Percentiles rank a stretch among this genome's conserved stretches.
These are phyloP conservation scores for Mycocentrospora acerina DNA, from an alignment of 2,329 filamentous ascomycete genomes.

Conservation along the genomic window DNA sequence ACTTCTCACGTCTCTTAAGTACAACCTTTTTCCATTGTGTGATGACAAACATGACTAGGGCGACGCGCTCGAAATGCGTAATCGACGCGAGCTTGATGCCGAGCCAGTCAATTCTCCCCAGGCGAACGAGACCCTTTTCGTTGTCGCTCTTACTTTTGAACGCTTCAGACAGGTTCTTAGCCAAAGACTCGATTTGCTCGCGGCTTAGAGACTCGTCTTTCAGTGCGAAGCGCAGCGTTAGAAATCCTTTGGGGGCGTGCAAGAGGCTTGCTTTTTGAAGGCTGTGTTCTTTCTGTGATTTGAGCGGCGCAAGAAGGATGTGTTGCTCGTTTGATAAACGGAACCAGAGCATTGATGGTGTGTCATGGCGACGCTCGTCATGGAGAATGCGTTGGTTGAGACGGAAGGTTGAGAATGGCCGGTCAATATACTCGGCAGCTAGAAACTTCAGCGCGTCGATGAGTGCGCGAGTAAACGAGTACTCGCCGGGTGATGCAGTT, in stretches of 20 bases:
- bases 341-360: constrained; percentile 30
- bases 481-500: constrained; percentile 30
- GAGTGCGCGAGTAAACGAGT: constrained; percentile 39
- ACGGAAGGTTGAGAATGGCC: constrained; percentile 32
- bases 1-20: constrained; percentile 16
- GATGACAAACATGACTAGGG: constrained; percentile 26
- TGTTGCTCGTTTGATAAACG: constrained; percentile 29
- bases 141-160: constrained; percentile 24
- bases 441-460: constrained; percentile 33
- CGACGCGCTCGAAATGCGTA: constrained; percentile 28
- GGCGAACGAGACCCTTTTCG: constrained; percentile 12
- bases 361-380: constrained; percentile 26
- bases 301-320: constrained; percentile 34
- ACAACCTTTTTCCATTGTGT: constrained; percentile 34
- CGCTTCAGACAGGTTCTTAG: constrained; percentile 26
- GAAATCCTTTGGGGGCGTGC: constrained; percentile 23
- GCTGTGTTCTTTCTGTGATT: constrained; percentile 7
- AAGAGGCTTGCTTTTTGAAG: constrained; percentile 8
- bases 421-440: constrained; percentile 17
- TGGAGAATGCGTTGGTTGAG: constrained; percentile 29
- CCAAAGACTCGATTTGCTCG: constrained; percentile 34
- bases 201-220: constrained; percentile 24
- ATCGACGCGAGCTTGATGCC: constrained; percentile 26
- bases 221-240: constrained; percentile 37
- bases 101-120: constrained; percentile 38